Conservation (phyloP, 2,329 filamentous ascomycete species). For the Magnaporthiopsis rhizophila region DNA sequence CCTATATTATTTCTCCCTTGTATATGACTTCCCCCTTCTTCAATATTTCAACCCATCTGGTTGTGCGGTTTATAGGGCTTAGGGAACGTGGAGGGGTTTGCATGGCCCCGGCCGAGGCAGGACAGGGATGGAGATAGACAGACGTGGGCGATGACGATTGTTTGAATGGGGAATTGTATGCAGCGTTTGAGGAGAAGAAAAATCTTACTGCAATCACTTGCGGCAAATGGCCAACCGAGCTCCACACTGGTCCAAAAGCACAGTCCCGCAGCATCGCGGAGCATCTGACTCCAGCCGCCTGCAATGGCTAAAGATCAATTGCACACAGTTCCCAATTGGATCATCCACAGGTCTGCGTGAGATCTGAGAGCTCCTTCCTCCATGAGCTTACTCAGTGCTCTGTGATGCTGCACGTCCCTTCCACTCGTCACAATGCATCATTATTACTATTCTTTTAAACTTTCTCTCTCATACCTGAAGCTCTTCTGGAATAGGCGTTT, state of each 20-base stretch:
- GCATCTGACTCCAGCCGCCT: not conserved
- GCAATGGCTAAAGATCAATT: not conserved
- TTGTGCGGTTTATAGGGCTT: too few relatives aligned
- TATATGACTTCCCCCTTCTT: too few relatives aligned
- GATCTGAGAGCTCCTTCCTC: not conserved
- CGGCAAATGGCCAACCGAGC: not conserved
- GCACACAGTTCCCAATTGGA: not conserved
- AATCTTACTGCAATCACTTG: not conserved
- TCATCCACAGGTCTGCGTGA: too few relatives aligned
- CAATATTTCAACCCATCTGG: too few relatives aligned
- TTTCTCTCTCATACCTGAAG: not conserved
- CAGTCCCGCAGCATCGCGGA: not conserved
- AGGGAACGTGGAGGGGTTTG: not conserved
- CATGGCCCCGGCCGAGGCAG: not conserved
- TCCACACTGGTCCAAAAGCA: not conserved
- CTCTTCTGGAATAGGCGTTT: not conserved
- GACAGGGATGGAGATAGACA: not conserved
- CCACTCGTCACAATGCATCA: not conserved
- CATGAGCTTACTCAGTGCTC: not conserved
- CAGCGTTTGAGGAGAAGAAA: not conserved
- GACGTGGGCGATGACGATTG: not conserved
- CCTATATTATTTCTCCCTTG: too few relatives aligned
- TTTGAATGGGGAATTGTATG: not conserved
- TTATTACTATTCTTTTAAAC: not conserved
- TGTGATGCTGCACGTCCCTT: not conserved